Base-by-base conservation (phyloP, 345 rosid genomes). In the Citrus australasica region DNA sequence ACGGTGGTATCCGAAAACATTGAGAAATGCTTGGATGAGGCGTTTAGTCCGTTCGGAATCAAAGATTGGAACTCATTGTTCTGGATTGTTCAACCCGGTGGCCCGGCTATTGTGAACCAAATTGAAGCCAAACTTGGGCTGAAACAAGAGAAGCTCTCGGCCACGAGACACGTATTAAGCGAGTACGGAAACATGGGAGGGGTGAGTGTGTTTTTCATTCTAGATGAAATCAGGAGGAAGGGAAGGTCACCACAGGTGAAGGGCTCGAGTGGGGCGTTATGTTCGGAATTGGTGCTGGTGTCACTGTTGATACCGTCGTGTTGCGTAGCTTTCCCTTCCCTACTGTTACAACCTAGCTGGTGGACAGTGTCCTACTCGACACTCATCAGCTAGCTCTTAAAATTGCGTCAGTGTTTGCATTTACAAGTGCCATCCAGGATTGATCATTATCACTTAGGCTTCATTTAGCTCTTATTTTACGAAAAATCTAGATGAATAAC, bases 201-300 rank as follows among this genome's bases (percentile, higher is more conserved):
- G 58, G 90, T 86, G 0, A 76, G 78, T 42, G 87, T 87, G 33
- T 14, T 85, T 33, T 89, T 87, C 59, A 53, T 85, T 17, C 55
- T 89, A 76, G 92, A 89, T 48, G 85, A 87, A 75, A 80, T 83
- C 80, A 78, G 90, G 74, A 87, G 58, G 60, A 83, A 4, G 86
- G 86, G 70, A 73, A 75, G 1, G 32, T n/a, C 66, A 81, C 86
- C 1, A 84, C 85, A 0, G 89, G 90, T 22, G 88, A 89, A 30
- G 90, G 88, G 51, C 69, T 85, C 3, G 90, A 89, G 4, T 89
- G 89, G 90, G 90, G 88, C 0, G 87, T 87, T 13, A 80, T 83
- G 27, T 74, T 89, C 8, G 90, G 89, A 17, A 79, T 89, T 56
- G 88, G 92, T 22, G 89, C 90, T 2, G 87, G 90, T 2, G 66